A percentile compares a stretch with the other conserved stretches of the same genome.
phyloP scores from a whole-genome alignment of 2,329 filamentous ascomycete genomes.

The Dothideomycetes sp. region DNA sequence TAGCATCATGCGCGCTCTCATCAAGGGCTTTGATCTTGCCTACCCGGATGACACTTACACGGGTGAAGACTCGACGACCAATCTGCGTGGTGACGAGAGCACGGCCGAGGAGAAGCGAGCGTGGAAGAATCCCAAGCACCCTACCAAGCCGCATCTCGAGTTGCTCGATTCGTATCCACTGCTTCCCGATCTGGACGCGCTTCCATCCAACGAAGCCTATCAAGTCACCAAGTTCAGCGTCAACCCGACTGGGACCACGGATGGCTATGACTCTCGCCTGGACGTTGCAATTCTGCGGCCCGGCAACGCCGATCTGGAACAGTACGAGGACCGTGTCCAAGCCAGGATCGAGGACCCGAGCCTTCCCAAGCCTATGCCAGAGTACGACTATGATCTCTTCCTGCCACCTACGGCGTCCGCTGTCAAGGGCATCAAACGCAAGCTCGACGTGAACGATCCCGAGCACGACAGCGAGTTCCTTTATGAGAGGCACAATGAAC shows the following conservation, averaged over 20 bases:
- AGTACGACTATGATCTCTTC: constrained; percentile 51
- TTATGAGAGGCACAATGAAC: constrained; percentile 33
- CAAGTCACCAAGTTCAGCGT: constrained; percentile 51
- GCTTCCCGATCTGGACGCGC: constrained; percentile 49
- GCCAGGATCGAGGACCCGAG: constrained; percentile 39
- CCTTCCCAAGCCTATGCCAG: constrained; percentile 39
- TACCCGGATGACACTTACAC: constrained; percentile 55
- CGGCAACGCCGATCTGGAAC: constrained; percentile 30
- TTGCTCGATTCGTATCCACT: constrained; percentile 50
- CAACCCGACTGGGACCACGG: constrained; percentile 40
- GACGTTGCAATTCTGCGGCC: constrained; percentile 49
- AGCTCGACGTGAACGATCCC: constrained; percentile 42
- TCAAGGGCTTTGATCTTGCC: constrained; percentile 55
- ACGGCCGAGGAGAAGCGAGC: constrained; percentile 45
- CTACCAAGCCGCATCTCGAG: constrained; percentile 44
- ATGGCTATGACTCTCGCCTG: constrained; percentile 46
- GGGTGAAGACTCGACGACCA: constrained; percentile 49
- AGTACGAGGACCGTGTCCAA: constrained; percentile 36
- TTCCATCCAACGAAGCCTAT: constrained; percentile 47
- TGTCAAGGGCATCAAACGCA: constrained; percentile 43
- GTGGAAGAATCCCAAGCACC: constrained; percentile 50
- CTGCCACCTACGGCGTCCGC: constrained; percentile 39
- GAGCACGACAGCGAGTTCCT: constrained; percentile 41
- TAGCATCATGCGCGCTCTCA: constrained; percentile 48
- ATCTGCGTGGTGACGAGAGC: constrained; percentile 41